phyloP scores from a whole-genome alignment of 805 yeast genomes.

The Lipomyces oligophaga region DNA sequence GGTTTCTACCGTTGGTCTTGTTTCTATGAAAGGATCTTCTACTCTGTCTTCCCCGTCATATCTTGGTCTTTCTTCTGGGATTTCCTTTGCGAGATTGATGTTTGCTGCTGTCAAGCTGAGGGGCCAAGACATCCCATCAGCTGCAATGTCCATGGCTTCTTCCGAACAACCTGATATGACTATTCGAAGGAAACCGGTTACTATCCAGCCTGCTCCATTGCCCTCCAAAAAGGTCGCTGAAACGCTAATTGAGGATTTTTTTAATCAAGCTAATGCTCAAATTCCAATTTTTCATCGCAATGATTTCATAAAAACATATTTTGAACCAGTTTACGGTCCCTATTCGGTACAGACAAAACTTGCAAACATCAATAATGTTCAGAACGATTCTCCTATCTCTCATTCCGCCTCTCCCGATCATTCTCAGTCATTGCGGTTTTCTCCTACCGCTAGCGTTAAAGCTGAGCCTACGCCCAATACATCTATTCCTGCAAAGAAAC shows the following conservation, averaged over 20 bases:
- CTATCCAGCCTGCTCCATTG: constrained; percentile 46
- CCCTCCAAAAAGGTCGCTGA: constrained; percentile 73
- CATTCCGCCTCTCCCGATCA: constrained; percentile 1
- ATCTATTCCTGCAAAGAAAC: not conserved
- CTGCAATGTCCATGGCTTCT: constrained; percentile 25
- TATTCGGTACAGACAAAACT: constrained; percentile 51
- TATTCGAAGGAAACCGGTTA: constrained; percentile 25
- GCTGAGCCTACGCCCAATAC: constrained; percentile 6
- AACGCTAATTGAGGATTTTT: constrained; percentile 57
- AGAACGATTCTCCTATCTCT: constrained; percentile 20
- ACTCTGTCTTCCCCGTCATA: constrained; percentile 30
- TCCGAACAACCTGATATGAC: constrained; percentile 30
- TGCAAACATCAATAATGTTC: constrained; percentile 40
- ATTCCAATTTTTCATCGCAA: constrained; percentile 82
- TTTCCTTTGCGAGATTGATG: constrained; percentile 72
- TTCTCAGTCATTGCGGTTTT: too few relatives aligned
- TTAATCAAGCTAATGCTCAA: constrained; percentile 78
- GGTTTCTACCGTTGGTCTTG: constrained; percentile 34
- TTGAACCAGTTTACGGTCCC: constrained; percentile 76
- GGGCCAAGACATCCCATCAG: constrained; percentile 34
- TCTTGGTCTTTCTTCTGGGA: constrained; percentile 44
- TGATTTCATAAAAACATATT: constrained; percentile 59
- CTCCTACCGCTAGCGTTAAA: constrained; percentile 15
- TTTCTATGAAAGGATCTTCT: constrained; percentile 31
- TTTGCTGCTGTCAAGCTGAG: constrained; percentile 64